phyloP scores from a whole-genome alignment of 2,329 filamentous ascomycete species.

The Venturia pyrina region DNA sequence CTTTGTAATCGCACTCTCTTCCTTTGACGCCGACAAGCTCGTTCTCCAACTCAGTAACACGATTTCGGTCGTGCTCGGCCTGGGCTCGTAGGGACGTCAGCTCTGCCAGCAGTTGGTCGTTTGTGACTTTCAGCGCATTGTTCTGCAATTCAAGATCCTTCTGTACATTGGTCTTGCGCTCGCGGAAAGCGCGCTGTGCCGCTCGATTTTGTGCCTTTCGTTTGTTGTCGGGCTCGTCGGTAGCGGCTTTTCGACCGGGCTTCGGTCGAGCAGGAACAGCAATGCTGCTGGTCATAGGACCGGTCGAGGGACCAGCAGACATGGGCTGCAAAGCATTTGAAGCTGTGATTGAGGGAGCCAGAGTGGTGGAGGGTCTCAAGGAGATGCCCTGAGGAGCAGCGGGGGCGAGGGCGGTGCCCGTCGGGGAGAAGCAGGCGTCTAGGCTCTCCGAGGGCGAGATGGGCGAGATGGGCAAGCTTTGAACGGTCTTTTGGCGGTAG shows the following conservation, averaged over 20 bases:
- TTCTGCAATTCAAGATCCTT: constrained; percentile 44
- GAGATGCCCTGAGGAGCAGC: background rate
- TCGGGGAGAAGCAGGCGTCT: background rate
- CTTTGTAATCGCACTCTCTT: background rate
- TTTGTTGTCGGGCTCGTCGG: constrained; percentile 85
- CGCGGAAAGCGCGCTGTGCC: constrained; percentile 82
- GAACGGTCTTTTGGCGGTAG: background rate
- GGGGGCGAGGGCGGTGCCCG: background rate
- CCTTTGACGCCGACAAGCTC: background rate
- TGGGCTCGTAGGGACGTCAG: background rate
- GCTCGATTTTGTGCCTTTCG: constrained; percentile 90
- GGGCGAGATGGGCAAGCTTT: background rate
- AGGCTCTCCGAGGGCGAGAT: background rate
- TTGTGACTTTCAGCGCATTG: background rate
- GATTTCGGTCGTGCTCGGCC: background rate
- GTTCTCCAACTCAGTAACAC: background rate
- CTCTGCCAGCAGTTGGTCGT: constrained; percentile 1
- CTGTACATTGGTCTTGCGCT: constrained; percentile 75
- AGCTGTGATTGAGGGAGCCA: background rate
- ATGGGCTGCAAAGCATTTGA: background rate
- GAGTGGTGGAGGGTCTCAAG: background rate
- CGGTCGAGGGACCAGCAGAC: constrained; percentile 14
- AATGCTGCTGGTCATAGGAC: constrained; percentile 29
- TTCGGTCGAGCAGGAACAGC: constrained; percentile 34
- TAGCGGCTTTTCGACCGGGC: constrained; percentile 87